Conservation (phyloP, 768 basidiomycete genomes). For the Hebeloma cylindrosporum region DNA sequence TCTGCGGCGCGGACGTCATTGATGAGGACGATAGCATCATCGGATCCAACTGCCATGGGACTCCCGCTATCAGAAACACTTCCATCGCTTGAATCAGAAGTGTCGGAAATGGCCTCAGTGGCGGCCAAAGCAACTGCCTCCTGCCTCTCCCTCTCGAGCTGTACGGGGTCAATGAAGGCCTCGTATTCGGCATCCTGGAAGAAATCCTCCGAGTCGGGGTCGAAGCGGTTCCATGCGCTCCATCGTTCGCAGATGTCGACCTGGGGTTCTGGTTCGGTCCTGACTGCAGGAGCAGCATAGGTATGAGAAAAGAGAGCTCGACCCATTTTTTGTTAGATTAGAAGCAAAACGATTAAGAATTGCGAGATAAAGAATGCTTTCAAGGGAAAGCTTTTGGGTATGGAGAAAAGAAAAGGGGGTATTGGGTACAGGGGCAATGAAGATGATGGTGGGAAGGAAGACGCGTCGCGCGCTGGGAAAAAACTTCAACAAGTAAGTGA, state of each 20-base stretch:
- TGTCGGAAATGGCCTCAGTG: slow-evolving; percentile 30
- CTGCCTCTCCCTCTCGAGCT: slow-evolving; percentile 33
- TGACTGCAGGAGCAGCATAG: slow-evolving; percentile 36
- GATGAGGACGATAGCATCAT: slow-evolving; percentile 41
- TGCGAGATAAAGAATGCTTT: slow-evolving; percentile 17
- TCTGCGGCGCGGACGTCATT: slow-evolving; percentile 33
- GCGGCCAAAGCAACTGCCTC: slow-evolving; percentile 22
- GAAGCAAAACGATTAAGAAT: slow-evolving; percentile 21
- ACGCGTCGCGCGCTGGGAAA: slow-evolving; percentile 23
- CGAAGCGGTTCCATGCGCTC: slow-evolving; percentile 67
- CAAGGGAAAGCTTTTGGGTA: slow-evolving; percentile 23
- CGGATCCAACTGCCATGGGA: slow-evolving; percentile 46
- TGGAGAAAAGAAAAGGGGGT: slow-evolving; percentile 25
- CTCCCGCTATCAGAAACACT: slow-evolving; percentile 48
- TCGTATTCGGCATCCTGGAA: slow-evolving; percentile 64
- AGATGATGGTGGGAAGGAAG: slow-evolving; percentile 28
- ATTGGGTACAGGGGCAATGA: slow-evolving; percentile 26
- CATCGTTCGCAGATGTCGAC: slow-evolving; percentile 51
- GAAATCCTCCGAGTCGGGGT: slow-evolving; percentile 82
- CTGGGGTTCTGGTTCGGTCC: slow-evolving; percentile 43
- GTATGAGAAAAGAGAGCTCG: slow-evolving; percentile 61
- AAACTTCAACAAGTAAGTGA: slow-evolving; percentile 18
- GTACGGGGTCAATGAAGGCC: slow-evolving; percentile 54
- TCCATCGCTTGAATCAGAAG: slow-evolving; percentile 41
- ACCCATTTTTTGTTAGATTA: slow-evolving; percentile 43